Conservation (phyloP, 495 filamentous ascomycete genomes). For the Hypoxylon fuscum region DNA sequence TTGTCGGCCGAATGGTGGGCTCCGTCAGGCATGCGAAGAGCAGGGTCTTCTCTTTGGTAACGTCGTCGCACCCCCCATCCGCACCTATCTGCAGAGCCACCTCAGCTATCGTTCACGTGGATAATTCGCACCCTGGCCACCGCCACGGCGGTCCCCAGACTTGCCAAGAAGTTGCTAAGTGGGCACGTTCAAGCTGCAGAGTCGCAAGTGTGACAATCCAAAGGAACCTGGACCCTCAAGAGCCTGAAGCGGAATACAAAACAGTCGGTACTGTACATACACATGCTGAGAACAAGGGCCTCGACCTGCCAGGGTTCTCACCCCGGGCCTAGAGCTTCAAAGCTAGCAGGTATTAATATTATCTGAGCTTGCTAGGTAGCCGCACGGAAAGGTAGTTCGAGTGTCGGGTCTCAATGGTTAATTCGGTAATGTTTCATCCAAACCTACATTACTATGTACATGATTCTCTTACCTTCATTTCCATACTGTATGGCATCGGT, state of each 20-base stretch:
- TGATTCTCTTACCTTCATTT: slow-evolving; percentile 19
- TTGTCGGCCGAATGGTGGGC: slow-evolving; percentile 29
- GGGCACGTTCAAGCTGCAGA: slow-evolving; percentile 39
- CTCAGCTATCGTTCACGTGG: slow-evolving; percentile 42
- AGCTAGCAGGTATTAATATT: slow-evolving; percentile 1
- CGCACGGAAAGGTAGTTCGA: slow-evolving; percentile 24
- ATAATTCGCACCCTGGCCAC: slow-evolving; percentile 23
- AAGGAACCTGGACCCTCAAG: slow-evolving; percentile 24
- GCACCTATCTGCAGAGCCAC: slow-evolving; percentile 39
- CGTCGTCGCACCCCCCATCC: slow-evolving; percentile 26
- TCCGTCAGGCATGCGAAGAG: slow-evolving; percentile 6
- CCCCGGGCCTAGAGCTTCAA: slow-evolving; percentile 18
- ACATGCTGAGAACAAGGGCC: slow-evolving; percentile 27
- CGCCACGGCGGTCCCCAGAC: slow-evolving; percentile 37
- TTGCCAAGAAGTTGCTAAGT: slow-evolving; percentile 37
- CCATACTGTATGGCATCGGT: slow-evolving; percentile 14
- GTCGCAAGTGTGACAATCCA: slow-evolving; percentile 38
- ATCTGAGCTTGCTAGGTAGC: slow-evolving; percentile 12
- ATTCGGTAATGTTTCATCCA: slow-evolving; percentile 33
- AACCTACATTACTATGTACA: slow-evolving; percentile 9
- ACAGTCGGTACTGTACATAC: slow-evolving; percentile 8
- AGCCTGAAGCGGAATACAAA: not conserved
- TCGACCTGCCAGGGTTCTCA: slow-evolving; percentile 35
- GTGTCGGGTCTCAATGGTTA: slow-evolving; percentile 27
- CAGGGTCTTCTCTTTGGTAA: slow-evolving; percentile 23